Evolutionary conservation across 768 basidiomycete genomes (phyloP).

Genomic region (Mycena galericulata): DNA sequence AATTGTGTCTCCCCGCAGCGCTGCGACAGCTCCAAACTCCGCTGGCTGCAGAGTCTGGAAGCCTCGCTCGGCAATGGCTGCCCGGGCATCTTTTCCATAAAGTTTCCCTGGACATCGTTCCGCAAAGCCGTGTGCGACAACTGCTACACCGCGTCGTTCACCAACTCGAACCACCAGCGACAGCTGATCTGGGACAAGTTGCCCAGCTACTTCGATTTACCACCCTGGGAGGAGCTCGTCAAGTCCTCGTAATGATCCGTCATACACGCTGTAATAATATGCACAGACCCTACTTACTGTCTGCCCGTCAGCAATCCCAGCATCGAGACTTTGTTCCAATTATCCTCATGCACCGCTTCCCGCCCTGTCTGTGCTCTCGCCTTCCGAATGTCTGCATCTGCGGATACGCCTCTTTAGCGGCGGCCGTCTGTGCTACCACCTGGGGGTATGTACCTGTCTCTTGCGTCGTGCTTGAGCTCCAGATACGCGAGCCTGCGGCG

Average conservation of each 20-base stretch:
- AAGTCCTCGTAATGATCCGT: slow-evolving; percentile 25
- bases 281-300: slow-evolving; percentile 28
- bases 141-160: slow-evolving; percentile 27
- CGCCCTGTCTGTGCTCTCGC: slow-evolving; percentile 27
- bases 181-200: slow-evolving; percentile 35
- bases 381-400: slow-evolving; percentile 43
- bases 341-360: not conserved
- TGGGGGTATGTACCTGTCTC: slow-evolving; percentile 37
- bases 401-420: slow-evolving; percentile 39
- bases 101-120: slow-evolving; percentile 33
- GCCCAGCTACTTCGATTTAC: slow-evolving; percentile 34
- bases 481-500: slow-evolving; percentile 40
- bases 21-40: slow-evolving; percentile 36
- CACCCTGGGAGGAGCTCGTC: slow-evolving; percentile 34
- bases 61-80: slow-evolving; percentile 34
- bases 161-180: slow-evolving; percentile 27
- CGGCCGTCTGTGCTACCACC: slow-evolving; percentile 37
- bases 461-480: slow-evolving; percentile 41
- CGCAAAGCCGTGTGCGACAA: slow-evolving; percentile 36
- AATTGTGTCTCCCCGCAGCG: slow-evolving; percentile 30
- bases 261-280: not conserved
- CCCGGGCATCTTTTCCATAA: slow-evolving; percentile 35
- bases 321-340: slow-evolving; percentile 46
- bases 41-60: slow-evolving; percentile 36
- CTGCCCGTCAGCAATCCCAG: slow-evolving; percentile 41